Conservation (phyloP, 2,329 filamentous ascomycete species). For the Rhynchosporium graminicola region DNA sequence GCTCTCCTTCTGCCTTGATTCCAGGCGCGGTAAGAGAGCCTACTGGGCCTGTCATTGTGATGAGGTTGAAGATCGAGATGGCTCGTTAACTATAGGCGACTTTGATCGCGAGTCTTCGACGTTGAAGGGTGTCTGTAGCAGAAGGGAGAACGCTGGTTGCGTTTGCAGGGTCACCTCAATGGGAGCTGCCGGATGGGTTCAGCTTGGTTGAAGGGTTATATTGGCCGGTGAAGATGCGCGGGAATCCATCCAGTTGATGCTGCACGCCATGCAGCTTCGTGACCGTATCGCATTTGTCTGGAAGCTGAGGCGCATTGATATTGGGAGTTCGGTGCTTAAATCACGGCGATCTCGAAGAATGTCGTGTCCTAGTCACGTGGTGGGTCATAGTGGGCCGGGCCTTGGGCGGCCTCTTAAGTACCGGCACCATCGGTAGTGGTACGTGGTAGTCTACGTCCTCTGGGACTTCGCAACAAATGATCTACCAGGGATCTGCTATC, state of each 20-base stretch:
- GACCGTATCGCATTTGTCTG: constrained; percentile 21
- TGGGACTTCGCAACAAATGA: too few species aligned
- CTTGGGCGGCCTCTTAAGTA: too few species aligned
- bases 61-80: not conserved
- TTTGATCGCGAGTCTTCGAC: not conserved
- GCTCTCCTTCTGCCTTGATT: constrained; percentile 61
- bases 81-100: not conserved
- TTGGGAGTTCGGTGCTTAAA: not conserved
- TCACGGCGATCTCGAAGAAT: not conserved
- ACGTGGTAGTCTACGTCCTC: too few species aligned
- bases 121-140: not conserved
- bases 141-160: constrained; percentile 2
- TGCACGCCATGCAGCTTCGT: constrained; percentile 27
- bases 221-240: constrained; percentile 5
- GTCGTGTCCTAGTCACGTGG: not conserved
- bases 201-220: constrained; percentile 3
- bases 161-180: constrained; percentile 11
- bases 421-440: too few species aligned
- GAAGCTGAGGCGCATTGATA: constrained; percentile 25
- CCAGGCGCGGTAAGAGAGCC: constrained; percentile 58
- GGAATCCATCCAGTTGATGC: constrained; percentile 26
- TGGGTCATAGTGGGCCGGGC: not conserved
- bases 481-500: too few species aligned
- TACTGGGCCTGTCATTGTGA: constrained; percentile 30
- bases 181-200: constrained; percentile 2